Evolutionary conservation across 106 monocot genomes (phyloP), one percentile per base, ranked within the genome.

Genomic region (Dendrobium huoshanense): DNA sequence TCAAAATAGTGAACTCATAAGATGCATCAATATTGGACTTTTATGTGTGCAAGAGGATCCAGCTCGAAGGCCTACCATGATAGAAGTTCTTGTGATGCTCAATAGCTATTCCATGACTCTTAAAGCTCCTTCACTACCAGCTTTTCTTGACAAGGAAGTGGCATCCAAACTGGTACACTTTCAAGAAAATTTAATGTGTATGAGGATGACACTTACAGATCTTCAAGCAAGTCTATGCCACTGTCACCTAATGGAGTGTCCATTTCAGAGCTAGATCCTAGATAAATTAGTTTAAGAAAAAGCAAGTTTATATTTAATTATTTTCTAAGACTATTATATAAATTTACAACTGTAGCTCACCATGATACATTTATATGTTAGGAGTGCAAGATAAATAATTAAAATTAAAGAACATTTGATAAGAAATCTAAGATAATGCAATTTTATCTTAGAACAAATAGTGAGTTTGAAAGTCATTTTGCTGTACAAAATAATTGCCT

Each of bases 31-130:
- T 41, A 77, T 86, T n/a, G 86, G 86, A 42, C 56, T 86, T 0
- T 54, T 82, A 4, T 86, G 86, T 47, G 79, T 73, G 9, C 86
- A 86, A 37, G 79, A 86, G 11, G 79, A 80, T 7, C 75, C 75
- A 20, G 11, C 7, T 44, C 44, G 64, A 47, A 82, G 86, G n/a
- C 86, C 86, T 3, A 27, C 47, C 56, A 86, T 86, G 82, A 51
- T 45, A 4, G 3, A 47, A 1, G 82, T 79, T 37, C 27, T 77
- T 5, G 29, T 82, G 10, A 83, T 75, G 86, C 83, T 86, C 27
- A 83, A 44, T 6, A 83, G 67, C 41, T 29, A 27, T 19, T 75
- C 78, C 2, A 59, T 83, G 27, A 24, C 70, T 0, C 27, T 86
- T n/a, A 40, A 43, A 37, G 7, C 61, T 29, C 86, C 83, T 6